These are phyloP conservation scores for Diplodia mutila DNA, from an alignment of 2,329 filamentous ascomycete species.

Conservation along the genomic window DNA sequence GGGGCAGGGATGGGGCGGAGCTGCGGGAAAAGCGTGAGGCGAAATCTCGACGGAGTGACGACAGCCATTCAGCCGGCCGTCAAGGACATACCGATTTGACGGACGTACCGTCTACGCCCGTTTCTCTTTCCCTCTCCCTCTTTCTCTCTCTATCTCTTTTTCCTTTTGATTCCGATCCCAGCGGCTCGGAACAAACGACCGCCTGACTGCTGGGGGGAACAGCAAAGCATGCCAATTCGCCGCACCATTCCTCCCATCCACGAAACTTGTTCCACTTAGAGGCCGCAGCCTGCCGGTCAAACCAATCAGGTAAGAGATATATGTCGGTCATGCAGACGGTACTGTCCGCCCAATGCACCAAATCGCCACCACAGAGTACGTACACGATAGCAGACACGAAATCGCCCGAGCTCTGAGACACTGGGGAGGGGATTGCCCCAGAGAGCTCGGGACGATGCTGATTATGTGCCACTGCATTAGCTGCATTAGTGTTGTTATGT, in stretches of 20 bases:
- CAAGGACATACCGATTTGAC: neutral
- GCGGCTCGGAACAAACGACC: neutral
- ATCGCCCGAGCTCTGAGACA: neutral
- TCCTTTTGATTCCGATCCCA: neutral
- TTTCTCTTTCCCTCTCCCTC: neutral
- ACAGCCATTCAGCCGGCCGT: neutral
- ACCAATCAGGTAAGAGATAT: neutral
- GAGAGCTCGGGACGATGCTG: neutral
- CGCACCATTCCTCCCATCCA: neutral
- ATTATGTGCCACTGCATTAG: neutral
- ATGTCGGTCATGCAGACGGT: neutral
- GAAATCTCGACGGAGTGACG: neutral
- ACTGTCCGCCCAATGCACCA: neutral
- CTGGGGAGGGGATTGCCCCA: neutral
- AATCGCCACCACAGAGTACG: neutral
- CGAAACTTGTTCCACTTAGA: neutral
- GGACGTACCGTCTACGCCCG: neutral
- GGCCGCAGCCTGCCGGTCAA: neutral
- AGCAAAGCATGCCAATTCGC: neutral
- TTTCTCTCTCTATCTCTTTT: neutral
- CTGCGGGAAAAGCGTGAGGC: neutral
- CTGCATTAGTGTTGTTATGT: neutral
- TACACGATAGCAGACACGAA: neutral
- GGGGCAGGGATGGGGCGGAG: neutral
- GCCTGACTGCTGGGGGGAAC: neutral